Evolutionary conservation across 2,329 filamentous ascomycete genomes (phyloP), one percentile per base, ranked within the genome.

Genomic region (Bipolaris gigantea): DNA sequence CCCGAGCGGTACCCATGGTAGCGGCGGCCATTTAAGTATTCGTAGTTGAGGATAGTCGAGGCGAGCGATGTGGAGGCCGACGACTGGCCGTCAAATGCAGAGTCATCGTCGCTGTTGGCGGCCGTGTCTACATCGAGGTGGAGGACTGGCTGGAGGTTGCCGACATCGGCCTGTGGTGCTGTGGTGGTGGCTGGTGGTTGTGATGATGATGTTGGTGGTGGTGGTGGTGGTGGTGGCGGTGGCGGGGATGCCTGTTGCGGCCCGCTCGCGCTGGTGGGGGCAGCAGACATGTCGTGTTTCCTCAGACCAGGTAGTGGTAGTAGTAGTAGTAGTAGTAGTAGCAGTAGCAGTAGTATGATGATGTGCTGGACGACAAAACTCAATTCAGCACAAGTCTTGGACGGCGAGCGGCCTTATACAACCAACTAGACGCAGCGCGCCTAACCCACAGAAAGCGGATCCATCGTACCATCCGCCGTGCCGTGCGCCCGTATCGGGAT

Each of bases 1-100:
- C 73, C 73, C 19, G 60, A 63, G 52, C 71, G 69, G 59, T 69
- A 75, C 59, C 62, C 70, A 54, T 73, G 71, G 61, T 75, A 75
- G 50, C 73, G 70, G 15, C 73, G 68, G 19, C 73, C 73, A 34
- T 75, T 75, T 36, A 60, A 62, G 59, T 75, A 75, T 38, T 72
- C 68, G 64, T 75, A 75, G 58, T 74, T 67, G 21, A 72, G 61
- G 57, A 74, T 68, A 36, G 68, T 70, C 13, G 70, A 73, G 40
- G 70, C 66, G 48, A 74, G 66, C 16, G 73, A 74, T 7, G 72
- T 73, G 23, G 61, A 67, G 45, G 66, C 58, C 30, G 60, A 53
- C 5, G 66, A 69, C 40, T 53, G 51, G 39, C 57, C 60, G 39
- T 66, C 71, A 33, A 69, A 73, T 46, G 69, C 67, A n/a, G 62